A percentile compares a stretch with the other conserved stretches of the same genome.
Evolutionary conservation across 148 eudicot genomes (phyloP).

Genomic region (Arctostaphylos glauca): DNA sequence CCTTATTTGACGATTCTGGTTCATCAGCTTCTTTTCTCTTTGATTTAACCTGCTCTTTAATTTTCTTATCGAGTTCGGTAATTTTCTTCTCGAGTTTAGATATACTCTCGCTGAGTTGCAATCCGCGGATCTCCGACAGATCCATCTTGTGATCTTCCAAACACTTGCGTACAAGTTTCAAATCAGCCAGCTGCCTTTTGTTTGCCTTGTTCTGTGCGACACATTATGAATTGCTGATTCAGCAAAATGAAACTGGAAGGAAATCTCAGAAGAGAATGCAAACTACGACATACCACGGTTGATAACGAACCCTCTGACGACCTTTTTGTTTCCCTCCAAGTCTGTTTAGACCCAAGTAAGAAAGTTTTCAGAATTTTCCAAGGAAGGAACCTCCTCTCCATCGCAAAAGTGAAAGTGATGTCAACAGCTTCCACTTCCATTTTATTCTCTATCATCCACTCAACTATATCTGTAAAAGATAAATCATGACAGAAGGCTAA

Average conservation of each 20-base stretch:
- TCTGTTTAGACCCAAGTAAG: conserved; percentile 26
- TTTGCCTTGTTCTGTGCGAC: conserved; percentile 33
- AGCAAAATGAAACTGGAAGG: not conserved
- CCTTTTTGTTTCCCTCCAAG: conserved; percentile 27
- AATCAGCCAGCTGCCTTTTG: conserved; percentile 34
- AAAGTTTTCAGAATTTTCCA: conserved; percentile 32
- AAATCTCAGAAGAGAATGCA: not conserved
- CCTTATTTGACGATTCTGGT: conserved; percentile 25
- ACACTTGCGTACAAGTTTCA: conserved; percentile 35
- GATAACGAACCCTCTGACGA: conserved; percentile 23
- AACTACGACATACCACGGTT: conserved; percentile 27
- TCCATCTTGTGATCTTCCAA: conserved; percentile 40
- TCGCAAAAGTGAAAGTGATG: conserved; percentile 37
- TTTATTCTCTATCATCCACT: conserved; percentile 36
- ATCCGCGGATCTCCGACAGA: conserved; percentile 31
- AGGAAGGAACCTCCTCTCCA: conserved; percentile 42
- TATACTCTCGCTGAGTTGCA: conserved; percentile 27
- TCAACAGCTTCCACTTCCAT: conserved; percentile 52
- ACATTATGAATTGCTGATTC: not conserved
- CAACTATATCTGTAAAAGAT: conserved; percentile 40
- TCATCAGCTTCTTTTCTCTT: conserved; percentile 36
- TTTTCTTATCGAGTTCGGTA: conserved; percentile 23
- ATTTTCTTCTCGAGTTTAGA: conserved; percentile 39
- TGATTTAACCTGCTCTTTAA: conserved; percentile 19
- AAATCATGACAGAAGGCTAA: not conserved